Conservation (phyloP, 1,284 basidiomycete genomes). For the Mrakiaceae sp. region DNA sequence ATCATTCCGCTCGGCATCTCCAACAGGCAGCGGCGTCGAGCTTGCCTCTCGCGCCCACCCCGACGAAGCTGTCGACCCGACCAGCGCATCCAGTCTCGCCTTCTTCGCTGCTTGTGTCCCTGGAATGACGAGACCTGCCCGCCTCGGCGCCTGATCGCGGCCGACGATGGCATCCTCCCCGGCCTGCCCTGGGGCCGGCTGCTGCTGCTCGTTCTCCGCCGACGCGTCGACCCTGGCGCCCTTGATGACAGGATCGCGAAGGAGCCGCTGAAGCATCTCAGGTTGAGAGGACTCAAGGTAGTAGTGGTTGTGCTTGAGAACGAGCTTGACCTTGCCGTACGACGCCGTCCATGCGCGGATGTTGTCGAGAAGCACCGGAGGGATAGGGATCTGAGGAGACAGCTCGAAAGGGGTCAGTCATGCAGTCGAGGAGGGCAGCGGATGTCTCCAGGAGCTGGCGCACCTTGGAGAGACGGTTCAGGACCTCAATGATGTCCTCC, state of each 20-base stretch:
- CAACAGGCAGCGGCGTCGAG: neutral
- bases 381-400: slow-evolving; percentile 63
- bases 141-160: slow-evolving; percentile 65
- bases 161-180: slow-evolving; percentile 44
- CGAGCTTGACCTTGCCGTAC: slow-evolving; percentile 94
- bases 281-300: slow-evolving; percentile 88
- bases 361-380: slow-evolving; percentile 64
- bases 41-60: slow-evolving; percentile 16
- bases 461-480: slow-evolving; percentile 77
- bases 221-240: slow-evolving; percentile 47
- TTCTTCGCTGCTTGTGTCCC: slow-evolving; percentile 46
- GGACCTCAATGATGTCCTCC: slow-evolving; percentile 93
- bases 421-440: too few species aligned
- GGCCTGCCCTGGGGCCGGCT: slow-evolving; percentile 17
- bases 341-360: slow-evolving; percentile 84
- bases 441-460: slow-evolving; percentile 18
- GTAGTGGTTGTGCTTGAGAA: slow-evolving; percentile 92
- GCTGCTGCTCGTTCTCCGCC: neutral
- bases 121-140: slow-evolving; percentile 69
- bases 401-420: neutral
- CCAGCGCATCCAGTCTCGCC: slow-evolving; percentile 20
- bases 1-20: too few species aligned
- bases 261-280: slow-evolving; percentile 70
- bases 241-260: slow-evolving; percentile 74
- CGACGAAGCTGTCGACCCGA: slow-evolving; percentile 18